These are phyloP conservation scores for Penicillium psychrofluorescens DNA, from an alignment of 495 filamentous ascomycete genomes.

Conservation along the genomic window DNA sequence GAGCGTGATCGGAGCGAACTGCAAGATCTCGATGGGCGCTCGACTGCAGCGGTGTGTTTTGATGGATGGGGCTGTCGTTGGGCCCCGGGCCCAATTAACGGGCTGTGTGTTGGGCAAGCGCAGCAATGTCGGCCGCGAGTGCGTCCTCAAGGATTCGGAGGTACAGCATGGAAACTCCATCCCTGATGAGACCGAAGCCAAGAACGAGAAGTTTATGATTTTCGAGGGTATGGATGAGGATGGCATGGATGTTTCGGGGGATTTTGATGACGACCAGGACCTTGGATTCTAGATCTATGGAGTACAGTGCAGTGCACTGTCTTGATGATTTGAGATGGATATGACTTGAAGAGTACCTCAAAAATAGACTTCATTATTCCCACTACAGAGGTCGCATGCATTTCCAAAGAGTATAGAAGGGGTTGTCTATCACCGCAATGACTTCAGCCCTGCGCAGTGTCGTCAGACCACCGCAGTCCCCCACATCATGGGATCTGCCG, in stretches of 20 bases:
- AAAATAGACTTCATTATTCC: neutral
- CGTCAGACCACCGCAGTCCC: neutral
- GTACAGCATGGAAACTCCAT: constrained; percentile 83
- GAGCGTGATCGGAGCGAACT: constrained; percentile 77
- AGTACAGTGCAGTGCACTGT: neutral
- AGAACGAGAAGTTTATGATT: constrained; percentile 78
- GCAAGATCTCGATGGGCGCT: constrained; percentile 73
- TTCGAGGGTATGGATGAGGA: constrained; percentile 58
- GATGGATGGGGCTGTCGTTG: constrained; percentile 85
- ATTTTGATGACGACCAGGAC: constrained; percentile 24
- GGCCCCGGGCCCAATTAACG: constrained; percentile 65
- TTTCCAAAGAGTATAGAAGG: no score
- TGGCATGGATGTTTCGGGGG: constrained; percentile 25
- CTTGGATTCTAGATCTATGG: constrained; percentile 5
- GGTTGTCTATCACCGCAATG: no score
- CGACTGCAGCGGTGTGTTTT: constrained; percentile 73
- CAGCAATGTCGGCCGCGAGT: constrained; percentile 68
- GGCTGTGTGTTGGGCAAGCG: constrained; percentile 76
- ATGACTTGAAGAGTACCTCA: neutral
- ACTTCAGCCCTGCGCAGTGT: neutral
- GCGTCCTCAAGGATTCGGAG: constrained; percentile 75
- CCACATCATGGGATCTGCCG: constrained; percentile 7
- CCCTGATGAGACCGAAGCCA: constrained; percentile 72
- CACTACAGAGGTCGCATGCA: neutral
- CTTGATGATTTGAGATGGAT: neutral